phyloP scores from a whole-genome alignment of 75 land plant genomes.

The Cunninghamia lanceolata region DNA sequence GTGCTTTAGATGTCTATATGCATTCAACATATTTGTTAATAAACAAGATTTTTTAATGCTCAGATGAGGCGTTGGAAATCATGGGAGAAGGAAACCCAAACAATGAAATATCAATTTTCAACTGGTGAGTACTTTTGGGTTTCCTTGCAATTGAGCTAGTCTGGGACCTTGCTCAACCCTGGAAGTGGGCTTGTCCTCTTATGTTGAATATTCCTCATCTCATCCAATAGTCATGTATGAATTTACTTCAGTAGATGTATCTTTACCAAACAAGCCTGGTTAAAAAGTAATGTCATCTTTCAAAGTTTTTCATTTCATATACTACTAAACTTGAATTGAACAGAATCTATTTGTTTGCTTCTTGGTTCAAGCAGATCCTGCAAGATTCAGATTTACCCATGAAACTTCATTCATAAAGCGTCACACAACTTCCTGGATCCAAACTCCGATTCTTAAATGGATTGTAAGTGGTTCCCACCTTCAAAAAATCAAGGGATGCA shows the following conservation, averaged over 20 bases:
- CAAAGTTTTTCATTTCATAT: neutral
- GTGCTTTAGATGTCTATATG: neutral
- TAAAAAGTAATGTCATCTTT: neutral
- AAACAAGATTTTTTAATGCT: neutral
- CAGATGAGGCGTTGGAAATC: conserved; percentile 35
- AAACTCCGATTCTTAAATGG: conserved; percentile 23
- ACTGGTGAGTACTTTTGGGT: conserved; percentile 20
- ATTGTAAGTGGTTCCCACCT: conserved; percentile 21
- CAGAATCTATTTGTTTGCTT: neutral
- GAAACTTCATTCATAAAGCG: conserved; percentile 32
- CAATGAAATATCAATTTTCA: conserved; percentile 25
- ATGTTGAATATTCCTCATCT: neutral
- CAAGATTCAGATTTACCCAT: conserved; percentile 29
- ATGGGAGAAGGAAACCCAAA: conserved; percentile 37
- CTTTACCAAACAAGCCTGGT: neutral
- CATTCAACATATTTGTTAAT: neutral
- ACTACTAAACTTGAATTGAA: neutral
- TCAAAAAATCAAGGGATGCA: neutral
- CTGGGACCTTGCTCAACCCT: neutral
- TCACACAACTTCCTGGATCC: conserved; percentile 20
- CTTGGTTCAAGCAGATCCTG: conserved; percentile 19
- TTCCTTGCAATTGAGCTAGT: neutral
- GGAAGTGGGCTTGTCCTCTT: neutral
- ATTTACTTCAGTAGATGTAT: neutral
- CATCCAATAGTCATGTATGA: neutral